These are phyloP conservation scores for Psophocarpus tetragonolobus DNA, from an alignment of 306 rosid species.

Conservation along the genomic window DNA sequence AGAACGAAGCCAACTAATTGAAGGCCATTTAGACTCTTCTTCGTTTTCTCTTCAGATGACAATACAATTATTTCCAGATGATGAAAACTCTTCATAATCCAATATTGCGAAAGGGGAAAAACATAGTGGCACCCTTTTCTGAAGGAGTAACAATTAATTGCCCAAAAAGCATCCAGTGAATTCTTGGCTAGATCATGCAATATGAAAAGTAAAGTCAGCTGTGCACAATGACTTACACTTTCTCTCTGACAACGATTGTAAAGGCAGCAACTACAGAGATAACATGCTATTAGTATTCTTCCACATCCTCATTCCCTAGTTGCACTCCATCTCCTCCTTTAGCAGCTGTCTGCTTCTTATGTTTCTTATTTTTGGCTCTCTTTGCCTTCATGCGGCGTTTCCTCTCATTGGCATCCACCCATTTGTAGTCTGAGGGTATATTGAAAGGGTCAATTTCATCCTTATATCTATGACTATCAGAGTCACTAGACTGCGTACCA, in stretches of 20 bases:
- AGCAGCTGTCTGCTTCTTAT: constrained; percentile 60
- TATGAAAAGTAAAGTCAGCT: constrained; percentile 61
- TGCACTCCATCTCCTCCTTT: constrained; percentile 62
- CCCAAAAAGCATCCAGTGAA: constrained; percentile 47
- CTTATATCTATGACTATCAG: constrained; percentile 79
- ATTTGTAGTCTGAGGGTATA: constrained; percentile 89
- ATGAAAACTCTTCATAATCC: constrained; percentile 49
- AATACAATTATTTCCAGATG: constrained; percentile 55
- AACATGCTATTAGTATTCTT: constrained; percentile 44
- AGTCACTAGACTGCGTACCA: constrained; percentile 67
- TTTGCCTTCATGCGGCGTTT: constrained; percentile 92
- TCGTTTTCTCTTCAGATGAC: constrained; percentile 60
- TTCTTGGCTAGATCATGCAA: constrained; percentile 44
- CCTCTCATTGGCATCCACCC: constrained; percentile 97
- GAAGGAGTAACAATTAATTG: constrained; percentile 37
- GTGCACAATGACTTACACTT: constrained; percentile 48
- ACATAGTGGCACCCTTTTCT: constrained; percentile 25
- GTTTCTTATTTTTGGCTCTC: constrained; percentile 84
- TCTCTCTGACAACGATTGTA: constrained; percentile 38
- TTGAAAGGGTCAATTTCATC: constrained; percentile 88
- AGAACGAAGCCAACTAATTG: constrained; percentile 51
- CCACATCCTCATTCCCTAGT: constrained; percentile 62
- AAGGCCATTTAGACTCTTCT: constrained; percentile 40
- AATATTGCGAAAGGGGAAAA: constrained; percentile 4
- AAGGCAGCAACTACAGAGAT: constrained; percentile 30